Percentiles rank a stretch among this genome's conserved stretches.
Conservation (phyloP, 2,329 filamentous ascomycete genomes). For the Lasiodiplodia theobromae region DNA sequence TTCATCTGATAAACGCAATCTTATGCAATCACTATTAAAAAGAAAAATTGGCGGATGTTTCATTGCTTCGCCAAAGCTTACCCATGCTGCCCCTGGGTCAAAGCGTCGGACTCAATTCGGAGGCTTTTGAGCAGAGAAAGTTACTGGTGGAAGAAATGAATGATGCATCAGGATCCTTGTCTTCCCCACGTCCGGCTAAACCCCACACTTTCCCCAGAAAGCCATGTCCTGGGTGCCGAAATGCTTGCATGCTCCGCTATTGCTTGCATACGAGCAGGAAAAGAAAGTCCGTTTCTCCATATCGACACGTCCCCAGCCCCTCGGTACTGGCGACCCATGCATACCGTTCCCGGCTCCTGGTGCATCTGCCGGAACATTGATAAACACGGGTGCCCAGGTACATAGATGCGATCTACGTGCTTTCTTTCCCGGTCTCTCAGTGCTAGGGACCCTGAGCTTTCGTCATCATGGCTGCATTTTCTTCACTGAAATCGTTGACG, state of each 20-base stretch:
- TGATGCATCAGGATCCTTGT: background rate
- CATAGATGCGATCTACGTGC: slow-evolving; percentile 1
- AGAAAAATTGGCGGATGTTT: background rate
- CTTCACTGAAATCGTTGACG: background rate
- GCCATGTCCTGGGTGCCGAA: background rate
- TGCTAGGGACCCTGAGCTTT: background rate
- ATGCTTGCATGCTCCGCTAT: slow-evolving; percentile 4
- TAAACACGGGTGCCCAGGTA: slow-evolving; percentile 8
- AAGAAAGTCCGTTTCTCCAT: slow-evolving; percentile 20
- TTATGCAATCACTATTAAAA: background rate
- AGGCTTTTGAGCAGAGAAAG: background rate
- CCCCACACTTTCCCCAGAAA: slow-evolving; percentile 27
- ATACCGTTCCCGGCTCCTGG: slow-evolving; percentile 42
- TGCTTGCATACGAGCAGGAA: background rate
- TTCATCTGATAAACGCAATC: background rate
- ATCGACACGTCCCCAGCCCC: slow-evolving; percentile 3
- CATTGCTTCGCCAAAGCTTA: slow-evolving; percentile 22
- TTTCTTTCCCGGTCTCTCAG: background rate
- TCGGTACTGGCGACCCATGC: slow-evolving; percentile 27
- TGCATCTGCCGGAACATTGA: slow-evolving; percentile 1
- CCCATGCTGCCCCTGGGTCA: slow-evolving; percentile 6
- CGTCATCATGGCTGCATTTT: slow-evolving; percentile 2
- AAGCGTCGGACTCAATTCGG: slow-evolving; percentile 1
- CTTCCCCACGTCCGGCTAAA: slow-evolving; percentile 22
- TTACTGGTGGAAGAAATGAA: slow-evolving; percentile 23